phyloP scores from a whole-genome alignment of 1,139 yeast species.

The Yamadazyma mexicana region DNA sequence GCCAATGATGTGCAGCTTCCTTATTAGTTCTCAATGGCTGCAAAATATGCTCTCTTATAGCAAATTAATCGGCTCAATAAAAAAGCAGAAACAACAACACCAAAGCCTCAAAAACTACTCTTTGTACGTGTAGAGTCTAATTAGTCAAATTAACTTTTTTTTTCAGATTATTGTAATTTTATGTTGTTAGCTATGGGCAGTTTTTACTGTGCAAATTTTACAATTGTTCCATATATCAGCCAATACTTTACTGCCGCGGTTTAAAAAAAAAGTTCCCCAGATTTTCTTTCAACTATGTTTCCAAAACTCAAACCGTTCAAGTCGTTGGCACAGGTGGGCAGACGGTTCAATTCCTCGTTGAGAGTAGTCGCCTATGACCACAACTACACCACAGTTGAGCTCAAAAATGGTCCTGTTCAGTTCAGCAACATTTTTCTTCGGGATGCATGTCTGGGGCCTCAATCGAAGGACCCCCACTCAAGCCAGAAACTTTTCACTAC shows the following conservation, averaged over 20 bases:
- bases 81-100: too few species aligned
- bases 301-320: not conserved
- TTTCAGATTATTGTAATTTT: too few species aligned
- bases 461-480: slow-evolving; percentile 55
- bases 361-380: slow-evolving; percentile 14
- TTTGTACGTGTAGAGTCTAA: too few species aligned
- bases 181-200: too few species aligned
- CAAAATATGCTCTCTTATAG: too few species aligned
- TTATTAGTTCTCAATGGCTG: slow-evolving; percentile 5
- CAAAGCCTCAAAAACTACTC: not conserved
- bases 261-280: slow-evolving; percentile 1
- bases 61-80: too few species aligned
- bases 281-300: not conserved
- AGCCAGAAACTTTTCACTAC: slow-evolving; percentile 71
- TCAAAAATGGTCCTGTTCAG: slow-evolving; percentile 28
- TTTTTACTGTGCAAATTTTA: too few species aligned
- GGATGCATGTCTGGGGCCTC: slow-evolving; percentile 56
- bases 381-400: slow-evolving; percentile 21
- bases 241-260: not conserved
- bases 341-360: slow-evolving; percentile 5
- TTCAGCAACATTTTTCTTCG: slow-evolving; percentile 61
- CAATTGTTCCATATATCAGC: too few species aligned
- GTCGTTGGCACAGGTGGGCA: not conserved
- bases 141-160: too few species aligned
- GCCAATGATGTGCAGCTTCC: slow-evolving; percentile 14